These are phyloP conservation scores for Capronia americana DNA, from an alignment of 2,329 filamentous ascomycete genomes.

Conservation along the genomic window DNA sequence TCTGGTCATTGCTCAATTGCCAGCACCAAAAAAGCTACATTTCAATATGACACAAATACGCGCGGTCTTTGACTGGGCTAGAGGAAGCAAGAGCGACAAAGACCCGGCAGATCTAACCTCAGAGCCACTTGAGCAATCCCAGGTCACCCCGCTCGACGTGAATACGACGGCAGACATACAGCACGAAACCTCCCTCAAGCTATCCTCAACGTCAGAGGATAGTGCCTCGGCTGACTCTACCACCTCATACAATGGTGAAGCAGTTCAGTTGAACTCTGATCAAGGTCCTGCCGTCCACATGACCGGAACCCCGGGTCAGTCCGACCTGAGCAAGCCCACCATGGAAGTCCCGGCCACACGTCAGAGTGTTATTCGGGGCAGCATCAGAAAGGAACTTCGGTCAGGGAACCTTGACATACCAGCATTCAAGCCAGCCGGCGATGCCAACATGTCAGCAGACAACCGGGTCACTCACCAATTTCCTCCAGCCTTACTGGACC, in stretches of 20 bases:
- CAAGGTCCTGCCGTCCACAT: not conserved
- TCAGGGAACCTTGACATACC: conserved; percentile 24
- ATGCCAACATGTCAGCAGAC: not conserved
- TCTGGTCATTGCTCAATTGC: not conserved
- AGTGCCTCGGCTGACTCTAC: not conserved
- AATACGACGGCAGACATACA: not conserved
- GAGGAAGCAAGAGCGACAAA: conserved; percentile 1
- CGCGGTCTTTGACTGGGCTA: not conserved
- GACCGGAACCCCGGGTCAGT: not conserved
- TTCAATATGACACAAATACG: not conserved
- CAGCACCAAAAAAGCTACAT: not conserved
- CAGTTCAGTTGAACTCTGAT: not conserved
- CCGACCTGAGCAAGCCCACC: not conserved
- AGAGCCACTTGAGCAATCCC: not conserved
- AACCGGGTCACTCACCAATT: conserved; percentile 3
- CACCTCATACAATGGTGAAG: not conserved
- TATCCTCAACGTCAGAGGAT: not conserved
- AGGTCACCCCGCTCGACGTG: not conserved
- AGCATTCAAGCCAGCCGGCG: not conserved
- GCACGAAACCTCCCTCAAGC: not conserved
- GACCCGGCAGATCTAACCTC: not conserved
- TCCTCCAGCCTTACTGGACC: conserved; percentile 11
- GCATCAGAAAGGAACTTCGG: conserved; percentile 19
- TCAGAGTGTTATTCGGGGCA: not conserved
- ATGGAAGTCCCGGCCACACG: not conserved